These are phyloP conservation scores for Verbena officinalis DNA, from an alignment of 257 asterid genomes.

Conservation along the genomic window DNA sequence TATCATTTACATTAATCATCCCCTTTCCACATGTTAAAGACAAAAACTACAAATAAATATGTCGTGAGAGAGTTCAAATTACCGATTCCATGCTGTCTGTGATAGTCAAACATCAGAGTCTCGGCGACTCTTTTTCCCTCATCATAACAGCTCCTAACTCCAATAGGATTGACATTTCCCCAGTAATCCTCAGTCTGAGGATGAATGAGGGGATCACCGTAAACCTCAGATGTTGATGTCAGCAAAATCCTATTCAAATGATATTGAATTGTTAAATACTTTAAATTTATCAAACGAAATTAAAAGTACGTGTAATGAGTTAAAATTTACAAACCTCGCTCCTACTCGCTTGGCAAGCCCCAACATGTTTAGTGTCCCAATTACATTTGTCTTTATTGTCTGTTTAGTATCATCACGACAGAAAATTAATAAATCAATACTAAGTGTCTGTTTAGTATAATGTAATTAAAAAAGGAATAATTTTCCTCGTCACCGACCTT, in stretches of 20 bases:
- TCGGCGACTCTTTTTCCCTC: conserved; percentile 98
- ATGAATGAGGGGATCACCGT: conserved; percentile 95
- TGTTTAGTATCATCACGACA: conserved; percentile 34
- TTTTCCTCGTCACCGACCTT: conserved; percentile 48
- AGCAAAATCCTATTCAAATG: conserved; percentile 65
- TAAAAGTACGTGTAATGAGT: background rate
- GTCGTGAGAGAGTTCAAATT: conserved; percentile 7
- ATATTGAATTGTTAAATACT: conserved; percentile 14
- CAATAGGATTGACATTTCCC: conserved; percentile 98
- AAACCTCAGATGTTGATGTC: conserved; percentile 95
- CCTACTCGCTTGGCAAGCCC: conserved; percentile 99
- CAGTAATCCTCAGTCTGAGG: conserved; percentile 92
- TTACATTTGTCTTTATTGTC: conserved; percentile 96
- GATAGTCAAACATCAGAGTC: conserved; percentile 95
- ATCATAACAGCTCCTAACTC: conserved; percentile 93
- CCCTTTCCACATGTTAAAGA: background rate
- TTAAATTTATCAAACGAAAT: background rate
- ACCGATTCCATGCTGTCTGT: conserved; percentile 97
- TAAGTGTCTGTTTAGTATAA: too few species aligned
- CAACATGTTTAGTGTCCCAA: conserved; percentile 93
- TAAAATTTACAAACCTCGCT: conserved; percentile 58
- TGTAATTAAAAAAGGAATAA: background rate
- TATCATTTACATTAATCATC: background rate
- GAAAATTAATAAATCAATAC: background rate
- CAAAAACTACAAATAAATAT: background rate